These are phyloP conservation scores for Oemleria cerasiformis DNA, from an alignment of 306 rosid genomes.

Conservation along the genomic window DNA sequence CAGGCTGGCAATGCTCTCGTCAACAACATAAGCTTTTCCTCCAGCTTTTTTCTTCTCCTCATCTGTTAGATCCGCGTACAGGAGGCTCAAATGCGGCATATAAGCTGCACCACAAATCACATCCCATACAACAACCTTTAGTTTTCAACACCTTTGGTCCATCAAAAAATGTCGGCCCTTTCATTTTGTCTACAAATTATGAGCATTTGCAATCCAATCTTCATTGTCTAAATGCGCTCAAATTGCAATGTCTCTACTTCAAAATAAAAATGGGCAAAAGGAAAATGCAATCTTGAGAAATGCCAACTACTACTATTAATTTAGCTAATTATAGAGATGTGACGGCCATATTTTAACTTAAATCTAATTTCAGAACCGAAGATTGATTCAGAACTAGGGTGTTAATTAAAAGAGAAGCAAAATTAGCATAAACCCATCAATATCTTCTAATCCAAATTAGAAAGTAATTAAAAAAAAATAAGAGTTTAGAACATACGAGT, in stretches of 20 bases:
- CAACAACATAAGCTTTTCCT: conserved; percentile 53
- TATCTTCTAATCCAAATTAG: background rate
- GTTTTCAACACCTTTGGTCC: background rate
- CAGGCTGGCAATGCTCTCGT: conserved; percentile 42
- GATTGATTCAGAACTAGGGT: no score
- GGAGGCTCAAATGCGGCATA: conserved; percentile 82
- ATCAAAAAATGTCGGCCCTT: background rate
- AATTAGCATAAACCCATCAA: background rate
- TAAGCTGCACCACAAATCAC: conserved; percentile 46
- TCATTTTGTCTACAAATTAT: background rate
- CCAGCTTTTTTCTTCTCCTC: conserved; percentile 70
- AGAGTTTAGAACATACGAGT: conserved; percentile 42
- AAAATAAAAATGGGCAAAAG: no score
- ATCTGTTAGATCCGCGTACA: conserved; percentile 59
- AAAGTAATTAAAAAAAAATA: background rate
- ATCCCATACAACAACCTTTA: background rate
- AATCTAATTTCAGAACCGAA: background rate
- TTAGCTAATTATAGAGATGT: no score
- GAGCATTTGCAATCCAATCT: background rate
- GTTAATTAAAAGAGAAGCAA: background rate
- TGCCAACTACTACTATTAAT: background rate
- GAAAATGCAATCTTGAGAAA: no score
- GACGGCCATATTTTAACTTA: background rate
- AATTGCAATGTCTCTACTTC: no score
- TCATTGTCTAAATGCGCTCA: background rate